Evolutionary conservation across 2,329 filamentous ascomycete species (phyloP).

Genomic region (Calonectria multiphialidica): DNA sequence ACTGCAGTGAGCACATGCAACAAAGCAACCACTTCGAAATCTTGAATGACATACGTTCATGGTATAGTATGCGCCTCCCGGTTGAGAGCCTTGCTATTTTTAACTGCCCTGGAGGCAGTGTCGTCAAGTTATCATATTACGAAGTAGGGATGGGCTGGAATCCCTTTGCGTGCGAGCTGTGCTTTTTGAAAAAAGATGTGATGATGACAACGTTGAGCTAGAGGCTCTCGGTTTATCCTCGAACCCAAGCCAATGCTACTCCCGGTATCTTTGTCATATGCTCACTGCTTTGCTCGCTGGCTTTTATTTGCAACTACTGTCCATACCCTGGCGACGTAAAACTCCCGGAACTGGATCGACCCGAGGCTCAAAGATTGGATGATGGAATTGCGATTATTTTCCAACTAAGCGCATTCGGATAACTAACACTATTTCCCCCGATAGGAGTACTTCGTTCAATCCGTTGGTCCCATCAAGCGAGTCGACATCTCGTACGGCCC

Average conservation of each 20-base stretch:
- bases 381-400: slow-evolving; percentile 37
- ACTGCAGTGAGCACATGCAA: slow-evolving; percentile 63
- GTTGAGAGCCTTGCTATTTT: slow-evolving; percentile 2
- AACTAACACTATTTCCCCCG: slow-evolving; percentile 75
- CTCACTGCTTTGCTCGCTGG: slow-evolving; percentile 49
- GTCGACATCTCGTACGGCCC: slow-evolving; percentile 94
- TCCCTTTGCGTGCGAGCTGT: slow-evolving; percentile 24
- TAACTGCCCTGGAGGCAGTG: slow-evolving; percentile 4
- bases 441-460: slow-evolving; percentile 96
- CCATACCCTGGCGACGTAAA: slow-evolving; percentile 37
- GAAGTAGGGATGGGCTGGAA: slow-evolving; percentile 13
- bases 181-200: slow-evolving; percentile 16
- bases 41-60: slow-evolving; percentile 13
- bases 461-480: slow-evolving; percentile 90
- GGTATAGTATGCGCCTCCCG: slow-evolving; percentile 12
- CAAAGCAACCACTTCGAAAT: slow-evolving; percentile 28
- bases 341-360: slow-evolving; percentile 46
- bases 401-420: slow-evolving; percentile 51
- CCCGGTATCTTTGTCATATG: slow-evolving; percentile 28
- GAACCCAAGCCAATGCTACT: slow-evolving; percentile 9
- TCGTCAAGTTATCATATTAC: background rate
- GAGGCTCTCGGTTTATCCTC: slow-evolving; percentile 11
- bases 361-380: slow-evolving; percentile 47
- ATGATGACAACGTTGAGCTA: slow-evolving; percentile 23
- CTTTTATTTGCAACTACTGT: slow-evolving; percentile 31